phyloP scores from a whole-genome alignment of 768 basidiomycete species.

The Macrolepiota dolichaula region DNA sequence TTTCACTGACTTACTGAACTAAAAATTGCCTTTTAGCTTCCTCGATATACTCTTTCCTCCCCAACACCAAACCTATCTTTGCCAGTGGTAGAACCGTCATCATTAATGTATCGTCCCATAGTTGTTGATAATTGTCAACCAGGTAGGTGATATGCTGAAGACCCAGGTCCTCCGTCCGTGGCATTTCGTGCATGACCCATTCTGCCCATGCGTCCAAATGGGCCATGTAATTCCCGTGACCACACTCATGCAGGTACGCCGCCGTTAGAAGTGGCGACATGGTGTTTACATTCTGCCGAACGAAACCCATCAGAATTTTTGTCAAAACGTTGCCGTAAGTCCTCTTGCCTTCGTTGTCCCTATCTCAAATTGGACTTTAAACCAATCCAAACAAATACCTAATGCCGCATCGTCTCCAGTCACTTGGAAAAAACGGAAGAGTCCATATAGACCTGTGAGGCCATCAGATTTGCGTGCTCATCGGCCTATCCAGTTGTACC shows the following conservation, averaged over 20 bases:
- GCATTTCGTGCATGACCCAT: constrained; percentile 48
- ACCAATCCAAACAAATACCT: constrained; percentile 44
- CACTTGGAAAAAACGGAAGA: constrained; percentile 37
- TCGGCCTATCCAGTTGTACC: background rate
- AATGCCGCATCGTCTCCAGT: constrained; percentile 34
- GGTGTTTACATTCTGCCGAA: constrained; percentile 49
- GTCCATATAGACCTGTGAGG: constrained; percentile 34
- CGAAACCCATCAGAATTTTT: background rate
- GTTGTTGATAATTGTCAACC: constrained; percentile 38
- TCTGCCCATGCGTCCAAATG: constrained; percentile 48
- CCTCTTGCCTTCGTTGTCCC: constrained; percentile 44
- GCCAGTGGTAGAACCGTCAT: constrained; percentile 55
- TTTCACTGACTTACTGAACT: constrained; percentile 33
- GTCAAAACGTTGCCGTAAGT: background rate
- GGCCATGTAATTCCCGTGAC: constrained; percentile 29
- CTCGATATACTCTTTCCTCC: constrained; percentile 45
- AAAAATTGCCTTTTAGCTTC: constrained; percentile 53
- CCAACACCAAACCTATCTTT: constrained; percentile 53
- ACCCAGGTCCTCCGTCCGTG: constrained; percentile 41
- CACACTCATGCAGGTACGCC: constrained; percentile 38
- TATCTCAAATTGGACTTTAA: constrained; percentile 41
- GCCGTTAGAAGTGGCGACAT: constrained; percentile 50
- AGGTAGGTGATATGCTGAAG: constrained; percentile 48
- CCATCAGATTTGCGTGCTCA: background rate
- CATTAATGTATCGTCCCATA: constrained; percentile 60